Evolutionary conservation across 495 filamentous ascomycete genomes (phyloP), one percentile per base, ranked within the genome.

Genomic region (Glutinoglossum americanum): DNA sequence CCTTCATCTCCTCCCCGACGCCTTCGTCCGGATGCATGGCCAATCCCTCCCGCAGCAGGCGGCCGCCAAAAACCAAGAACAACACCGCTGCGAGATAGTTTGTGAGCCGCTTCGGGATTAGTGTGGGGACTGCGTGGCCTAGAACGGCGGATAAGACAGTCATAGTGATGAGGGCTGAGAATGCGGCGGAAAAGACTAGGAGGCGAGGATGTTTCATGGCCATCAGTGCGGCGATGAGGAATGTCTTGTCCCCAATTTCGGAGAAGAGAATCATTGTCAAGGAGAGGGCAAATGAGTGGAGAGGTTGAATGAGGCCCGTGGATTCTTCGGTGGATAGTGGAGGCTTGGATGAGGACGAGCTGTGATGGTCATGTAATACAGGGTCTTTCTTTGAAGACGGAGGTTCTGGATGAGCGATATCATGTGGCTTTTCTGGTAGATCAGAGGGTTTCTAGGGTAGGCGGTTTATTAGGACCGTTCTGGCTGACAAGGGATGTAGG

Each of bases 231-330:
- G 92, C 92, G 47, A 98, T 87, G 44, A 98, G 76, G 72, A 98
- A 98, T 0, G 92, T 98, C 69, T 98, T 98, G 77, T 98, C 92
- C 59, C 92, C 92, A 66, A 98, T 81, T 67, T 98, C 92, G 60
- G 92, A 96, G 63, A 97, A 85, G 57, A 97, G 75, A 60, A 98
- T 98, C 92, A 97, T 97, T 59, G 89, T 87, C 56, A 95, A 80
- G 8, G 92, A 92, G 53, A 96, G 84, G 26, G 89, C 62, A 64
- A 92, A 92, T 10, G 92, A 97, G 68, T 98, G 92, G 56, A 95
- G 74, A 0, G 89, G 85, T 62, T 82, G 84, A 57, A 87, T 84
- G 56, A 89, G 75, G 53, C 82, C 81, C 51, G 69, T 71, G 23
- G 69, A 71, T 19, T 73, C 75, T 19, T 67, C 66, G 6, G 62